phyloP scores from a whole-genome alignment of 2,329 filamentous ascomycete genomes.

The Clonostachys sp. region DNA sequence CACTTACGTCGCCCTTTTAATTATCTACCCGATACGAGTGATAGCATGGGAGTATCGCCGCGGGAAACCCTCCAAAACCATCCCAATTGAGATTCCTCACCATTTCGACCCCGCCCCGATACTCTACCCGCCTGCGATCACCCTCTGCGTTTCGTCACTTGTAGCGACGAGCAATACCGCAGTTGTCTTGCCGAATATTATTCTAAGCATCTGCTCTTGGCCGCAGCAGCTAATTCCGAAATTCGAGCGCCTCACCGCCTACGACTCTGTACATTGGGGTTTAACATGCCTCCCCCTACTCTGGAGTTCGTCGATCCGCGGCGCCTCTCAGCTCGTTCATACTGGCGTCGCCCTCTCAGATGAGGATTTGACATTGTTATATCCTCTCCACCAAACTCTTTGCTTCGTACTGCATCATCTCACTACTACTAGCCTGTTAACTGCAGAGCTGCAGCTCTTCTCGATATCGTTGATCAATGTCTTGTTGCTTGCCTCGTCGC shows the following conservation, averaged over 20 bases:
- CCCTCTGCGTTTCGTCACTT: constrained; percentile 72
- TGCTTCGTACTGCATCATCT: constrained; percentile 71
- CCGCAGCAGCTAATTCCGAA: constrained; percentile 70
- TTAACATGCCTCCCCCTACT: constrained; percentile 65
- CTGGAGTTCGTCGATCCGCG: constrained; percentile 12
- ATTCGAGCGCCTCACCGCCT: constrained; percentile 47
- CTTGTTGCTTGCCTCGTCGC: constrained; percentile 70
- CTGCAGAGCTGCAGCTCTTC: constrained; percentile 82
- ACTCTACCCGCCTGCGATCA: constrained; percentile 77
- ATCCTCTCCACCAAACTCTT: constrained; percentile 78
- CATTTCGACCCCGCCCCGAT: constrained; percentile 89
- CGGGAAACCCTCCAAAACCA: constrained; percentile 24
- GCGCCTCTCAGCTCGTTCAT: not conserved
- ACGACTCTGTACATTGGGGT: constrained; percentile 73
- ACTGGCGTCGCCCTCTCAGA: constrained; percentile 30
- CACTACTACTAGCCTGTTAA: constrained; percentile 82
- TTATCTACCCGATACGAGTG: constrained; percentile 58
- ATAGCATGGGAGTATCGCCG: constrained; percentile 39
- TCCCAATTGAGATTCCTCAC: constrained; percentile 55
- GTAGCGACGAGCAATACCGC: constrained; percentile 58
- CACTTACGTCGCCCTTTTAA: constrained; percentile 32
- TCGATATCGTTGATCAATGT: constrained; percentile 80
- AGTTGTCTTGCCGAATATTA: constrained; percentile 70
- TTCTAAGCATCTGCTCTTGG: constrained; percentile 75
- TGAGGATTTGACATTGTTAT: constrained; percentile 63